A percentile compares a stretch with the other conserved stretches of the same genome.
Evolutionary conservation across 495 filamentous ascomycete species (phyloP).

Genomic region (Pyrenula aspistea): DNA sequence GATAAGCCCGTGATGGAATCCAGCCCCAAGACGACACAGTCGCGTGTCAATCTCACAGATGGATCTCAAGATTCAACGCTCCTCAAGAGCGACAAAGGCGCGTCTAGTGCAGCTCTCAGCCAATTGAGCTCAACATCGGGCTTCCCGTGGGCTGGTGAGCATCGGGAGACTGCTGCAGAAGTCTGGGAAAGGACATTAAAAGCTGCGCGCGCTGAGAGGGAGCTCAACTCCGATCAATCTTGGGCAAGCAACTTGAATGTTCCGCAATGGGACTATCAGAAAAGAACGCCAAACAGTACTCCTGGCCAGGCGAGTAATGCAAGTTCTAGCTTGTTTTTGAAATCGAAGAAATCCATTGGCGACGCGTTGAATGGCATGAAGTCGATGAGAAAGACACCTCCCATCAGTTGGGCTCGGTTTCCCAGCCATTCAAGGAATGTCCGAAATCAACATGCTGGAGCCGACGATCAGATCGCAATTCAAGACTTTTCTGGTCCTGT

Average conservation of each 20-base stretch:
- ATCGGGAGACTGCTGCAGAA: neutral
- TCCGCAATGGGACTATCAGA: neutral
- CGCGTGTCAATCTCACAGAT: neutral
- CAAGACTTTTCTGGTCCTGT: slow-evolving; percentile 7
- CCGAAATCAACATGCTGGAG: slow-evolving; percentile 4
- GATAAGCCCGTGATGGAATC: neutral
- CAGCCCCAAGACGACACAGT: neutral
- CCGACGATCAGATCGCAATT: slow-evolving; percentile 5
- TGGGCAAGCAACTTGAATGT: neutral
- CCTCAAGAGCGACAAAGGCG: neutral
- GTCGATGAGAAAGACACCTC: neutral
- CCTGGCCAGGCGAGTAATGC: neutral
- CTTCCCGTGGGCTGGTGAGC: neutral
- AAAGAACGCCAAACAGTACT: neutral
- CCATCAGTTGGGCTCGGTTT: slow-evolving; percentile 6
- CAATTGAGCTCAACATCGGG: neutral
- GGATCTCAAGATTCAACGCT: too few relatives aligned
- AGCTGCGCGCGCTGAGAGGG: neutral
- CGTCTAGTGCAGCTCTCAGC: neutral
- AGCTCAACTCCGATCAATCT: neutral
- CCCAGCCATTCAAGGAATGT: slow-evolving; percentile 8
- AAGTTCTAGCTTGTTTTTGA: neutral
- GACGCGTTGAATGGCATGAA: neutral
- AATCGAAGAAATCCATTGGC: neutral
- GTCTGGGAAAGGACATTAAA: neutral